Base-by-base conservation (phyloP, 2,329 filamentous ascomycete genomes). In the Epicoccum nigrum region DNA sequence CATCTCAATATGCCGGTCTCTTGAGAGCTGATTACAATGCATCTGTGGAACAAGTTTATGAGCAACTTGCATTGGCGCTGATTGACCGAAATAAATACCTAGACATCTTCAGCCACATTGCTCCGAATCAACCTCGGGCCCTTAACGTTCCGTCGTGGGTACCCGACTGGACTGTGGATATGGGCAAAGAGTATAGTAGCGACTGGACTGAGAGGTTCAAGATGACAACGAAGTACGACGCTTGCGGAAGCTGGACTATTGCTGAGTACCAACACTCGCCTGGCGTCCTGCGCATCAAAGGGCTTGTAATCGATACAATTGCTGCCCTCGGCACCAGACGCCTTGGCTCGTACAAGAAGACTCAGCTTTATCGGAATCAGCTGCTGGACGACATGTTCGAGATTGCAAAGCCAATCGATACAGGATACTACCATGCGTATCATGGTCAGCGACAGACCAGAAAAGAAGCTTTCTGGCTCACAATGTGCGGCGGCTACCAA, bases 391-490 rank as follows among this genome's bases (percentile, higher is more conserved):
- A 50, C 3, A 44, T 50, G 40, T 39, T 27, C 27, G 4, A 44
- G 28, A 28, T 50, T 1, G 46, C 46, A 3, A 11, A 39, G 3
- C 40, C 46, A 34, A 7, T 7, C 13, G 33, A 33, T 1, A 33
- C 23, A 3, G 16, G n/a, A 8, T 30, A 28, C 20, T 39, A 44
- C 23, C 23, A 25, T 9, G 9, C 6, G 6, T 25, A 25, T 15
- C 9, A 15, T 11, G 21, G 39, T 16, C 33, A 44, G 15, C 21
- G 20, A 2, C 46, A 50, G 33, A 44, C 40, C 13, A 43, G 21
- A 9, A 50, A 50, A 28, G 40, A 50, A 34, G 46, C 46, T 2
- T 50, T 50, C 16, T 50, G 46, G 46, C 46, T 50, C 19, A 39
- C 46, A 13, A 25, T 50, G 40, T 50, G 40, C 11, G 46, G 40